Evolutionary conservation across 2,329 filamentous ascomycete genomes (phyloP).

Genomic region (Phyllosticta citribraziliensis): DNA sequence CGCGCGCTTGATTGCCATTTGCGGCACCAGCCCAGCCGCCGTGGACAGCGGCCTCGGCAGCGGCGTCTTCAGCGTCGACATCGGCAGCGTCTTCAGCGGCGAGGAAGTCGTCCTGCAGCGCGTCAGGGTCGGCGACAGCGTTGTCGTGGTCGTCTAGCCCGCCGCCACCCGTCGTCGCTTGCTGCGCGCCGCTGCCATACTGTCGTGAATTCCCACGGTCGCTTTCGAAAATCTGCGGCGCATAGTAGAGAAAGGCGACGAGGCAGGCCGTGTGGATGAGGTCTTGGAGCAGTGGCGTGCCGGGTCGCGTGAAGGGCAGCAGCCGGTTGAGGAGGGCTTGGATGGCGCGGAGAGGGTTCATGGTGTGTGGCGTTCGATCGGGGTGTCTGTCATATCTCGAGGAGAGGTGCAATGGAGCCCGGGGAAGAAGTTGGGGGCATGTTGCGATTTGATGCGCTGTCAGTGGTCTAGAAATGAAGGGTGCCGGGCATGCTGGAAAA

Average conservation of each 20-base stretch:
- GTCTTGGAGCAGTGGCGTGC: constrained; percentile 38
- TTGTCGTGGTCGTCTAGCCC: neutral
- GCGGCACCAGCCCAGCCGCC: neutral
- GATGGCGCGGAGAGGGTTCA: constrained; percentile 4
- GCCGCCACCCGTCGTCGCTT: neutral
- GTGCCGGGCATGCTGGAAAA: neutral
- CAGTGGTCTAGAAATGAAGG: neutral
- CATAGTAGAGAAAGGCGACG: constrained; percentile 37
- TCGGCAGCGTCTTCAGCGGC: constrained; percentile 6
- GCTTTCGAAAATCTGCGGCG: constrained; percentile 34
- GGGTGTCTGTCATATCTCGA: neutral
- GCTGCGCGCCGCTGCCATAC: neutral
- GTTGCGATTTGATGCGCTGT: neutral
- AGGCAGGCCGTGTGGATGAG: constrained; percentile 36
- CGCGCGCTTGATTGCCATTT: constrained; percentile 1
- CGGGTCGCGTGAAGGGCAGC: constrained; percentile 38
- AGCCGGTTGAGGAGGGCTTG: constrained; percentile 29
- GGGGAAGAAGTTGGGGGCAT: neutral
- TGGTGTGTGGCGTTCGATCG: neutral
- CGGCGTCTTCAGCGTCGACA: constrained; percentile 14
- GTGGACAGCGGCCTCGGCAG: neutral
- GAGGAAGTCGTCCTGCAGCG: neutral
- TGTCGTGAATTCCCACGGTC: neutral
- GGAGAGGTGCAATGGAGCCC: neutral
- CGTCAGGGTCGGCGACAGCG: neutral